A percentile compares a stretch with the other conserved stretches of the same genome.
Evolutionary conservation across 768 basidiomycete genomes (phyloP).

Genomic region (Megacollybia marginata): DNA sequence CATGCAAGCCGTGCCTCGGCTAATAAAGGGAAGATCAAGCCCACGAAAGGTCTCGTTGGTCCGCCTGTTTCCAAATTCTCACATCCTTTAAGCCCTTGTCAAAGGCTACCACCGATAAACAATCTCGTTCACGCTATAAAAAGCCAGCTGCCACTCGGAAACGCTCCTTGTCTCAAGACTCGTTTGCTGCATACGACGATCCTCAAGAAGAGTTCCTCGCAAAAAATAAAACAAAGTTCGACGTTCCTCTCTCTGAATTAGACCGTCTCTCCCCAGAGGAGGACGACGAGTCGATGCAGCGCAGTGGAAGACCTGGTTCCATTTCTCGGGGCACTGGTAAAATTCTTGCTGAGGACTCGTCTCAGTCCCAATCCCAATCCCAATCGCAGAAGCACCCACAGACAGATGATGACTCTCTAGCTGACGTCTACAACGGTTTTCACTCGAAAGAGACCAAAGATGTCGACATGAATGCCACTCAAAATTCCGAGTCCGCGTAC

Average conservation of each 20-base stretch:
- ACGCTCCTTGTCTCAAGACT: neutral
- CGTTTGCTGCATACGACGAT: neutral
- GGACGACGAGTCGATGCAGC: constrained; percentile 2
- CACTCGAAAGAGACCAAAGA: no score
- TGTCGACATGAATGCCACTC: no score
- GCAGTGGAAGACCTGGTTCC: no score
- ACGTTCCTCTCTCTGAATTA: constrained; percentile 52
- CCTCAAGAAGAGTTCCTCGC: neutral
- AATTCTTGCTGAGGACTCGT: no score
- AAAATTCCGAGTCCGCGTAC: neutral
- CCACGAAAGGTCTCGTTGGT: neutral
- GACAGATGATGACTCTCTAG: no score
- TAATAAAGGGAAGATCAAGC: neutral
- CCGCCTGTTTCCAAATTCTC: no score
- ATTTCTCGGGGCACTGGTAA: no score
- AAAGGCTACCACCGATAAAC: neutral
- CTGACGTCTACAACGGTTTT: no score
- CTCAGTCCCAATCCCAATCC: no score
- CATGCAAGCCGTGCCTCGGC: constrained; percentile 8
- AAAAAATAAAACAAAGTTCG: constrained; percentile 21
- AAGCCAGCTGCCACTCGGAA: neutral
- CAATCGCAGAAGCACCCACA: no score
- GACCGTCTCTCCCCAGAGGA: constrained; percentile 24
- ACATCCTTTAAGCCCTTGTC: neutral
- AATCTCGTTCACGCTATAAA: neutral